Conservation (phyloP, 257 asterid genomes). For the Nicotiana tomentosiformis region DNA sequence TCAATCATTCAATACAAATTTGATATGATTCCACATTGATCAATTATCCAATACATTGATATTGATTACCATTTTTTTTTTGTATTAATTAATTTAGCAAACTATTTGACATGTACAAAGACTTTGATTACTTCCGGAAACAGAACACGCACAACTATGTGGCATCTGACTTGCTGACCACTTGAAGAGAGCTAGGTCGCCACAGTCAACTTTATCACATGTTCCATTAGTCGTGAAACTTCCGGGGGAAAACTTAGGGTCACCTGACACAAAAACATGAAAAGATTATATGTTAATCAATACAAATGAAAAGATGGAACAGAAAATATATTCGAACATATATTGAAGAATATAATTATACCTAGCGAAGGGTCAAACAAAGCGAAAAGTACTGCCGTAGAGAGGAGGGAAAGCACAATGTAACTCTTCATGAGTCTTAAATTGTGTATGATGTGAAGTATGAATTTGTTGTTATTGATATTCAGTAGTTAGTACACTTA, state of each 20-base stretch:
- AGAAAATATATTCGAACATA: neutral
- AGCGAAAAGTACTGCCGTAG: neutral
- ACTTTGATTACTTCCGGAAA: neutral
- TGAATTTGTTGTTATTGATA: neutral
- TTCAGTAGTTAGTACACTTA: neutral
- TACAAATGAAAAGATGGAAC: neutral
- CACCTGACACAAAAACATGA: neutral
- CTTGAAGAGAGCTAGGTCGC: neutral
- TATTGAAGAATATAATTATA: neutral
- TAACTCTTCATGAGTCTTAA: neutral
- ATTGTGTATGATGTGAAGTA: too few species aligned
- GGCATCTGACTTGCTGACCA: neutral
- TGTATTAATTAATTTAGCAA: neutral
- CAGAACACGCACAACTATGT: neutral
- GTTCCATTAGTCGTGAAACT: neutral
- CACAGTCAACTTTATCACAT: neutral
- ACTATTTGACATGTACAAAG: neutral
- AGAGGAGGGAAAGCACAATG: neutral
- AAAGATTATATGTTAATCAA: neutral
- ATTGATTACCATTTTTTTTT: neutral
- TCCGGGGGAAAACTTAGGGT: neutral
- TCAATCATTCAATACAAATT: too few species aligned
- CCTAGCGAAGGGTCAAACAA: neutral
- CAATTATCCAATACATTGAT: neutral
- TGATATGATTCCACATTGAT: neutral